Percentiles rank a stretch among this genome's conserved stretches.
Conservation (phyloP, 495 filamentous ascomycete genomes). For the Podospora sp. region DNA sequence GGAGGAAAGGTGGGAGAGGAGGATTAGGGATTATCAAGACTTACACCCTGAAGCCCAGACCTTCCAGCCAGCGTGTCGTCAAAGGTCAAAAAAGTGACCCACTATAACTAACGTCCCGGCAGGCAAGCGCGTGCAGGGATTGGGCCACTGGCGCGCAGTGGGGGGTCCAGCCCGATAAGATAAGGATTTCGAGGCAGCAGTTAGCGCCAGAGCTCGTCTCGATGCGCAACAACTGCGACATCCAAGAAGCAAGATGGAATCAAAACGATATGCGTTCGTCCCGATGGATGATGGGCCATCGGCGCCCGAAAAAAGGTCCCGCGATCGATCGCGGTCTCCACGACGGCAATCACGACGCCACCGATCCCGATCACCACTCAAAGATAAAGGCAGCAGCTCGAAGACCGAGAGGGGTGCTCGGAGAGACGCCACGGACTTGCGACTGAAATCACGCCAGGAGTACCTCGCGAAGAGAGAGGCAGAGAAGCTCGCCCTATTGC, state of each 20-base stretch:
- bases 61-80: background rate
- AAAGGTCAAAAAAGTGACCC: background rate
- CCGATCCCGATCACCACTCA: conserved; percentile 30
- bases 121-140: background rate
- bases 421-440: conserved; percentile 64
- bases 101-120: background rate
- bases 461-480: conserved; percentile 92
- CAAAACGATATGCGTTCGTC: conserved; percentile 77
- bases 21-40: background rate
- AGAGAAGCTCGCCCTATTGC: conserved; percentile 78
- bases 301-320: conserved; percentile 51
- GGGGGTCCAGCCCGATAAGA: conserved; percentile 29
- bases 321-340: conserved; percentile 39
- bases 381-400: conserved; percentile 16
- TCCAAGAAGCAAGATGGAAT: conserved; percentile 38
- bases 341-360: conserved; percentile 33
- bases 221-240: background rate
- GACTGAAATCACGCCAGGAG: conserved; percentile 83
- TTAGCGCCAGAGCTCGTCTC: background rate
- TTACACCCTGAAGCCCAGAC: background rate
- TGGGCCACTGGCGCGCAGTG: background rate
- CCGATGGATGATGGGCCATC: conserved; percentile 79
- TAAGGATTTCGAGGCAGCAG: conserved; percentile 27
- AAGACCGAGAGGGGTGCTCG: conserved; percentile 39
- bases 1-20: background rate